Evolutionary conservation across 2,329 filamentous ascomycete genomes (phyloP).

Genomic region (Curvularia spicifera): DNA sequence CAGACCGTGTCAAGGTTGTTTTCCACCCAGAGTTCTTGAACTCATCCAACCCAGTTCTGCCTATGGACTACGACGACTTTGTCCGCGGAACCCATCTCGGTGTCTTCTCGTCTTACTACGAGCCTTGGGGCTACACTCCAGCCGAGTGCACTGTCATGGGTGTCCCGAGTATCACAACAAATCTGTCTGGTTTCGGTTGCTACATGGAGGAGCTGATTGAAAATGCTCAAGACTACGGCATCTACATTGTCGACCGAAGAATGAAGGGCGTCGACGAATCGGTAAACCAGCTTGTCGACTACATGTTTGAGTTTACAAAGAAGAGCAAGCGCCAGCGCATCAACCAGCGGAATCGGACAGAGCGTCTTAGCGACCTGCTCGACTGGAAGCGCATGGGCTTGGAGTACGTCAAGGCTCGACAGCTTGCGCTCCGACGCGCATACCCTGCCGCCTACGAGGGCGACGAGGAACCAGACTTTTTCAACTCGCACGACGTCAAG

Average conservation of each 20-base stretch:
- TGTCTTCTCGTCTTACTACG: constrained; percentile 97
- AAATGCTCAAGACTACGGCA: constrained; percentile 96
- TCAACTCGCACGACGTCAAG: constrained; percentile 92
- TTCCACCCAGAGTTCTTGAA: constrained; percentile 99
- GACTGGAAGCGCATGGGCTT: constrained; percentile 99
- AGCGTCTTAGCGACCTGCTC: constrained; percentile 89
- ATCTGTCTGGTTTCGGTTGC: constrained; percentile 95
- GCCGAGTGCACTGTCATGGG: constrained; percentile 99
- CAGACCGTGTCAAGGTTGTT: constrained; percentile 93
- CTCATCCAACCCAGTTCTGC: constrained; percentile 91
- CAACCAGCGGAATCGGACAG: constrained; percentile 97
- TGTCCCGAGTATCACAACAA: constrained; percentile 96
- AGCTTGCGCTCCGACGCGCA: constrained; percentile 86
- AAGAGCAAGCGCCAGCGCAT: constrained; percentile 97
- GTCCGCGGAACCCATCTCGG: constrained; percentile 95
- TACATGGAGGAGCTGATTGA: constrained; percentile 99
- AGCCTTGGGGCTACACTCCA: constrained; percentile 98
- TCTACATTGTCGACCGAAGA: constrained; percentile 97
- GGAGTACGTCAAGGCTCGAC: constrained; percentile 98
- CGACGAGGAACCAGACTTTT: constrained; percentile 84
- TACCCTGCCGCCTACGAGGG: constrained; percentile 85
- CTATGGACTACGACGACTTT: constrained; percentile 97
- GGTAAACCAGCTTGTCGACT: constrained; percentile 89
- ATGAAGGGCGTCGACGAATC: constrained; percentile 97
- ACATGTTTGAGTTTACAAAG: constrained; percentile 91